phyloP scores from a whole-genome alignment of 306 rosid species.

The Canavalia ensiformis region DNA sequence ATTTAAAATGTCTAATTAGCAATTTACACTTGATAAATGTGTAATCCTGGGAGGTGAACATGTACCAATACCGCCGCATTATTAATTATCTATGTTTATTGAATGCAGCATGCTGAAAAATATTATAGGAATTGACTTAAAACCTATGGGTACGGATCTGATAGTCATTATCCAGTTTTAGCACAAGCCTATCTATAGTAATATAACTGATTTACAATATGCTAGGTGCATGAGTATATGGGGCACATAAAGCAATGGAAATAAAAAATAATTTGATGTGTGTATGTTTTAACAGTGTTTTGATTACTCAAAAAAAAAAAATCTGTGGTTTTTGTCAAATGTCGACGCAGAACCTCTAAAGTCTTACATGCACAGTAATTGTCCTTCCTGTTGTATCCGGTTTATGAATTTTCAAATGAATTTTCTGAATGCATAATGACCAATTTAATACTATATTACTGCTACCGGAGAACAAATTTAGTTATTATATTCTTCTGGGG shows the following conservation, averaged over 20 bases:
- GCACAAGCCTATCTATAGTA: not conserved
- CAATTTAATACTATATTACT: not conserved
- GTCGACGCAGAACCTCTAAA: conserved; percentile 10
- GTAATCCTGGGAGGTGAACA: conserved; percentile 6
- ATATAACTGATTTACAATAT: not conserved
- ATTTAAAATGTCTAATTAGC: not conserved
- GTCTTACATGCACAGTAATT: not conserved
- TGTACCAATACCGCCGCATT: not conserved
- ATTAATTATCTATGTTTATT: not conserved
- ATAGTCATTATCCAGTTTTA: conserved; percentile 9
- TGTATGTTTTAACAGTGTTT: conserved; percentile 8
- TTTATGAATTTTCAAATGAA: not conserved
- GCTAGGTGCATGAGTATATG: not conserved
- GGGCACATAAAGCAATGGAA: conserved; percentile 9
- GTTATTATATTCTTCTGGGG: not conserved
- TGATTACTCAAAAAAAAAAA: conserved; percentile 11
- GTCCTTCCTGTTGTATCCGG: not conserved
- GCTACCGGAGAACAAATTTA: not conserved
- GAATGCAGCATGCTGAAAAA: conserved; percentile 10
- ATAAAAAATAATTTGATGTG: not conserved
- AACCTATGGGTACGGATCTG: not conserved
- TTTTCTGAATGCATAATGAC: conserved; percentile 3
- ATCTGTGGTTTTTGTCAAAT: not conserved
- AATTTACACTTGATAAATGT: conserved; percentile 2
- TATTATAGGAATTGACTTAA: not conserved